These are phyloP conservation scores for Leptomonas seymouri DNA, from an alignment of 208 protist species.

Conservation along the genomic window DNA sequence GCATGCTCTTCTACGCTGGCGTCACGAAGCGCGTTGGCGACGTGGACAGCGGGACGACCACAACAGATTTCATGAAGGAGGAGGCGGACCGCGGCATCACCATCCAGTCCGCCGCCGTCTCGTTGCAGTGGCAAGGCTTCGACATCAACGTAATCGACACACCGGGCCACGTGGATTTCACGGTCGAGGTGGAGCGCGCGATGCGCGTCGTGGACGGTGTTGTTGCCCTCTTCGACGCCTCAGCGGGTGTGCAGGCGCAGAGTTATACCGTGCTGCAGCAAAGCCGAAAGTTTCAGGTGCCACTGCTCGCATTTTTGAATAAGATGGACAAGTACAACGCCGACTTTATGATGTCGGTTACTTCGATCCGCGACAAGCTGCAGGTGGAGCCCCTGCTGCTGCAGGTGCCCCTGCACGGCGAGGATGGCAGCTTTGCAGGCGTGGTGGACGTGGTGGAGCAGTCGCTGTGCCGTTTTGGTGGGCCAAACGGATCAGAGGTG, in stretches of 20 bases:
- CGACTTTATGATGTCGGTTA: conserved; percentile 69
- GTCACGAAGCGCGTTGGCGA: conserved; percentile 87
- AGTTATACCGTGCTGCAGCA: conserved; percentile 92
- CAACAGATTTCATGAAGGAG: conserved; percentile 97
- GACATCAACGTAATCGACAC: conserved; percentile 97
- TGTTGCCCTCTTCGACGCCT: conserved; percentile 96
- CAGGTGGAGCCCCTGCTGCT: conserved; percentile 84
- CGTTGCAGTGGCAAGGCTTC: conserved; percentile 87
- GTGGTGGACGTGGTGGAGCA: conserved; percentile 91
- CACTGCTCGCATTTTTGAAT: conserved; percentile 93
- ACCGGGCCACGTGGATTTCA: conserved; percentile 97
- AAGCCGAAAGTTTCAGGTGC: conserved; percentile 81
- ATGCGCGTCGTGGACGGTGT: conserved; percentile 97
- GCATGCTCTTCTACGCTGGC: conserved; percentile 95
- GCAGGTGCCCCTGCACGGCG: conserved; percentile 85
- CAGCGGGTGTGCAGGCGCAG: conserved; percentile 95
- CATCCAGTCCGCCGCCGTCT: conserved; percentile 95
- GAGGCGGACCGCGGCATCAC: conserved; percentile 97
- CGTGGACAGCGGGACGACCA: conserved; percentile 96
- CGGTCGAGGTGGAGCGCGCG: conserved; percentile 96
- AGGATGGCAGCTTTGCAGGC: conserved; percentile 77
- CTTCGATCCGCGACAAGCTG: conserved; percentile 82
- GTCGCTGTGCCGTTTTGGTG: conserved; percentile 62
- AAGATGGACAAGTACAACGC: conserved; percentile 97
- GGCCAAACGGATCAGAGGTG: conserved; percentile 58